A percentile compares a stretch with the other conserved stretches of the same genome.
Conservation (phyloP, 2,329 filamentous ascomycete species). For the Botrytis tulipae region DNA sequence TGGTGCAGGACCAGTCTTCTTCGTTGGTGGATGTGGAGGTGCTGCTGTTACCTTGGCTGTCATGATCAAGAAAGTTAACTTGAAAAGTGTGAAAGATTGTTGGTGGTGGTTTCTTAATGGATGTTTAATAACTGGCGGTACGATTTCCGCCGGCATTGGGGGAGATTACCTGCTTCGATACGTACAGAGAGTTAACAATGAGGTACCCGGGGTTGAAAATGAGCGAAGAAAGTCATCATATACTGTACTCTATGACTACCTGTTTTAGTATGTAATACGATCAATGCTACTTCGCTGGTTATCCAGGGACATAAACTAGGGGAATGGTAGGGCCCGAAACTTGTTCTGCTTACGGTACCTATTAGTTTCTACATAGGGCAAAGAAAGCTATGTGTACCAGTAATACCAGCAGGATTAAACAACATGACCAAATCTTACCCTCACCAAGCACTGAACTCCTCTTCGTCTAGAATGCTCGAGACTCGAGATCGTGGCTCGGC, state of each 20-base stretch:
- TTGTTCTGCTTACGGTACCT: neutral
- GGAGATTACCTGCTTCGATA: conserved; percentile 59
- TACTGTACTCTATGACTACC: conserved; percentile 16
- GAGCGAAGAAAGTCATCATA: conserved; percentile 17
- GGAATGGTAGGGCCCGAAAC: neutral
- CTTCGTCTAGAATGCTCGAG: neutral
- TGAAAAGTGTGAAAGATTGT: conserved; percentile 65
- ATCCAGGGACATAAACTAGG: no score
- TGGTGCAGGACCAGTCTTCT: conserved; percentile 68
- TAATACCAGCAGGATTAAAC: neutral
- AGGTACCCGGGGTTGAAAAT: neutral
- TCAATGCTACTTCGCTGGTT: neutral
- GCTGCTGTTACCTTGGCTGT: conserved; percentile 57
- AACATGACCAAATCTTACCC: neutral
- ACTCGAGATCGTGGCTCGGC: neutral
- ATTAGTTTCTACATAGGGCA: neutral
- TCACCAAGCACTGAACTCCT: neutral
- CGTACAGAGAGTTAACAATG: conserved; percentile 28
- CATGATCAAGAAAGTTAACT: conserved; percentile 67
- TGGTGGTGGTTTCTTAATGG: conserved; percentile 79
- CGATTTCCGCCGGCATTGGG: conserved; percentile 57
- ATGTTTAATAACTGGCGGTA: conserved; percentile 65
- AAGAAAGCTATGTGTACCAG: neutral
- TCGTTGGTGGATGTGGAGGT: conserved; percentile 64
- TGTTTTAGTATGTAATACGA: neutral